Evolutionary conservation across 805 yeast species (phyloP), one percentile per base, ranked within the genome.

Genomic region (Metahyphopichia silvanorum): DNA sequence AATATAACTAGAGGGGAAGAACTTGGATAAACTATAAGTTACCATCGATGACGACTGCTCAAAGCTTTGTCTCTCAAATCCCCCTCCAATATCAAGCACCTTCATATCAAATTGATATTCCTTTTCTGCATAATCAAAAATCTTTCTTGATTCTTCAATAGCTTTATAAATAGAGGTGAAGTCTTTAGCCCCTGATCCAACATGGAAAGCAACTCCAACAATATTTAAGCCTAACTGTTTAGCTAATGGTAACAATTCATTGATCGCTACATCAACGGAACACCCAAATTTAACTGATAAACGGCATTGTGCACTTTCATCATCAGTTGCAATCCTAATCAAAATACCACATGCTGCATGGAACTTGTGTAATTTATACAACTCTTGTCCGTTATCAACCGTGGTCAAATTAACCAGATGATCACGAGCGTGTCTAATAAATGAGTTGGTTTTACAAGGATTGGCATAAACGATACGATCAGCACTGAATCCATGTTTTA

Each of bases 151-250:
- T 51, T 87, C 95, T 33, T 62, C 55, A 23, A 87, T 76, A 0
- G 97, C 96, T 40, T 75, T 74, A 35, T 67, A 68, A 43, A 86
- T 73, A 3, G 91, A 73, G 26, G 64, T 56, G 35, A 78, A 74
- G 53, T 86, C 93, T 32, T 74, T 74, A 10, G 95, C 91, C 21
- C 97, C 98, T 2, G 96, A 86, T 1, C 98, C 98, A 39, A 89
- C 86, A 56, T 91, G 98, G 74, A 91, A 91, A 4, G 96, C 88
- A 21, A 89, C 89, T 32, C 98, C 98, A 11, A 63, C 76, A 22
- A 91, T 74, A 39, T 75, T 65, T 45, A 91, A 69, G 1, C 67
- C 77, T 32, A 87, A 62, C 33, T 70, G 68, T 37, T 71, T 64
- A 29, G 95, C 91, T 37, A 72, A 57, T 6, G 71, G 66, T 39